A percentile compares a stretch with the other conserved stretches of the same genome.
Evolutionary conservation across 2,329 filamentous ascomycete species (phyloP).

Genomic region (Beauveria rudraprayagi): DNA sequence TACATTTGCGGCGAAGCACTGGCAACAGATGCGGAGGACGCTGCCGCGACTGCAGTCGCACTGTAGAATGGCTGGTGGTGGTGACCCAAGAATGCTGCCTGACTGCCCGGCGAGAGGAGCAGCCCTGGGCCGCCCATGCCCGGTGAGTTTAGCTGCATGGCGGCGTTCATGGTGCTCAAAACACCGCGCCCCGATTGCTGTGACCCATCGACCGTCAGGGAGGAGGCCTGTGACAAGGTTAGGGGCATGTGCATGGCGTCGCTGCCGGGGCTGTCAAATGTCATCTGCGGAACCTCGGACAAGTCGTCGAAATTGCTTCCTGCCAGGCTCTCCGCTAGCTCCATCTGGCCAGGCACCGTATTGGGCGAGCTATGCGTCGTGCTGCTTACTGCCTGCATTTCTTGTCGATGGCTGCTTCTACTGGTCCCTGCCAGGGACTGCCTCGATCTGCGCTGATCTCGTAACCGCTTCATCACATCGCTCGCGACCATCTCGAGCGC

Average conservation of each 20-base stretch:
- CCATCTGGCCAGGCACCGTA: conserved; percentile 12
- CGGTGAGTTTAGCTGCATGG: conserved; percentile 25
- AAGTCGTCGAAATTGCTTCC: conserved; percentile 18
- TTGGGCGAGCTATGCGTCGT: conserved; percentile 12
- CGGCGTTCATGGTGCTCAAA: conserved; percentile 17
- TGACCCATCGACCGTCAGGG: conserved; percentile 15
- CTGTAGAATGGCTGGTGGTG: conserved; percentile 24
- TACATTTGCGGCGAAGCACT: background rate
- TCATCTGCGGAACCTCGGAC: conserved; percentile 19
- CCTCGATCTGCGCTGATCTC: conserved; percentile 47
- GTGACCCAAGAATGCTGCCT: conserved; percentile 25
- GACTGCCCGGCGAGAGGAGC: conserved; percentile 30
- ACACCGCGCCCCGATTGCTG: conserved; percentile 17
- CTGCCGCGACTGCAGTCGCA: background rate
- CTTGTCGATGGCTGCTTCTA: background rate
- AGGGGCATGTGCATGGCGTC: conserved; percentile 17
- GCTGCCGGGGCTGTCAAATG: conserved; percentile 16
- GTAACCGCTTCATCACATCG: conserved; percentile 70
- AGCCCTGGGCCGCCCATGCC: conserved; percentile 30
- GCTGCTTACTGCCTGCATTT: background rate
- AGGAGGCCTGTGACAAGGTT: conserved; percentile 17
- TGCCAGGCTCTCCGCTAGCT: conserved; percentile 16
- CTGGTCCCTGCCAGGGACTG: background rate
- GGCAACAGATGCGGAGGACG: background rate
- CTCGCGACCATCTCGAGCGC: conserved; percentile 64